Evolutionary conservation across 2,329 filamentous ascomycete species (phyloP).

Genomic region (Colletotrichum magnum): DNA sequence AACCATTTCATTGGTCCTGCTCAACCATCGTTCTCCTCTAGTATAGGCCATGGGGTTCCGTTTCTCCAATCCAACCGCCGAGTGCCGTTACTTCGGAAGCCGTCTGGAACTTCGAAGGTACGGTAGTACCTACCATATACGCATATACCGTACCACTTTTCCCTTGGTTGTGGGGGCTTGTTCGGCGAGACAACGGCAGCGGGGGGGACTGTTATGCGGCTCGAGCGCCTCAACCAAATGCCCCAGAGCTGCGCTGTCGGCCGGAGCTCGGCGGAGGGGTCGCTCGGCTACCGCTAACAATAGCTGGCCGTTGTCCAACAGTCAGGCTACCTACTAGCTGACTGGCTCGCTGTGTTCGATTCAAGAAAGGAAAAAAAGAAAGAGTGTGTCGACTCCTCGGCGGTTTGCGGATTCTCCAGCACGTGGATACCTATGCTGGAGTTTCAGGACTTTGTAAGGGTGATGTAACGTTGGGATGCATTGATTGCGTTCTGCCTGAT

Average conservation of each 20-base stretch:
- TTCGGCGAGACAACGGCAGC: conserved; percentile 8
- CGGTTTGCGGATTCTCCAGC: background rate
- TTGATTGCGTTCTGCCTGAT: conserved; percentile 9
- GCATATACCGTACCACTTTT: background rate
- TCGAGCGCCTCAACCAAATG: background rate
- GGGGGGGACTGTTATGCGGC: conserved; percentile 5
- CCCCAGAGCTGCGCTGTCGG: conserved; percentile 7
- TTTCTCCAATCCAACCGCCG: conserved; percentile 12
- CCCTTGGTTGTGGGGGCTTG: conserved; percentile 10
- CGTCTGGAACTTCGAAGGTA: conserved; percentile 13
- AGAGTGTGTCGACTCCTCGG: background rate
- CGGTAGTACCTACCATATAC: conserved; percentile 15
- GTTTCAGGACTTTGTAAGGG: conserved; percentile 27
- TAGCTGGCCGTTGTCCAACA: background rate
- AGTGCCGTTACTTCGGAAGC: conserved; percentile 2
- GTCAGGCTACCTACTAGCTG: background rate
- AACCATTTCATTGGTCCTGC: conserved; percentile 7
- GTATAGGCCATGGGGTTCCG: background rate
- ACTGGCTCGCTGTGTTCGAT: background rate
- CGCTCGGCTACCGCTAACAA: conserved; percentile 6
- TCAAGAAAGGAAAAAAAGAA: background rate
- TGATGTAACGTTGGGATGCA: conserved; percentile 25
- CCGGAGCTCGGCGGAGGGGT: conserved; percentile 15
- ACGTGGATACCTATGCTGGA: conserved; percentile 14
- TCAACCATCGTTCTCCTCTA: conserved; percentile 1